Percentiles rank a stretch among this genome's conserved stretches.
Evolutionary conservation across 2,329 filamentous ascomycete species (phyloP).

Genomic region (Dactylellina cionopaga): DNA sequence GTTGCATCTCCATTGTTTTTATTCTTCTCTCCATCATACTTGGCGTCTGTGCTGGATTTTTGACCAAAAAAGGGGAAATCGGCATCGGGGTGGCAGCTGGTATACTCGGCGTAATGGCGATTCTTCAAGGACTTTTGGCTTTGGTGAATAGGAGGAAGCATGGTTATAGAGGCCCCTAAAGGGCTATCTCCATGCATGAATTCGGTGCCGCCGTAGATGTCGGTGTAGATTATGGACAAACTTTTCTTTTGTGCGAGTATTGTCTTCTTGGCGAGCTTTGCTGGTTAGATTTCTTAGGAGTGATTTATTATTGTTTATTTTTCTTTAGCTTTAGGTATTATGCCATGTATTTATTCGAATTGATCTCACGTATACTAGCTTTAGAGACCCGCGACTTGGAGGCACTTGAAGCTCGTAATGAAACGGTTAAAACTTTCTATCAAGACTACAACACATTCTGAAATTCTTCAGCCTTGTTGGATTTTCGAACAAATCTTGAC

Average conservation of each 20-base stretch:
- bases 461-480: conserved; percentile 25
- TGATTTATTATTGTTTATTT: too few species aligned
- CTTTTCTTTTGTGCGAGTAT: too few species aligned
- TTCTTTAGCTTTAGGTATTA: too few species aligned
- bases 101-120: background rate
- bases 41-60: background rate
- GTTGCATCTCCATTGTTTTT: background rate
- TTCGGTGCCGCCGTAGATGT: too few species aligned
- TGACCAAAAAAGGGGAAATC: background rate
- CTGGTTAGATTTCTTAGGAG: background rate
- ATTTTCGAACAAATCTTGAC: conserved; percentile 15
- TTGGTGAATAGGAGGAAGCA: background rate
- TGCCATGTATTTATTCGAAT: too few species aligned
- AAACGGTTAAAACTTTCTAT: too few species aligned
- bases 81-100: background rate
- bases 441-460: background rate
- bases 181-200: too few species aligned
- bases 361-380: too few species aligned
- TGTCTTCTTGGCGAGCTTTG: background rate
- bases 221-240: too few species aligned
- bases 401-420: too few species aligned
- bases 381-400: too few species aligned
- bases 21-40: background rate
- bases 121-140: background rate
- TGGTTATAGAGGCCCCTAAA: too few species aligned